Evolutionary conservation across 73 alveolate species (phyloP), one percentile per base, ranked within the genome.

Genomic region (Paramecium sonneborni): DNA sequence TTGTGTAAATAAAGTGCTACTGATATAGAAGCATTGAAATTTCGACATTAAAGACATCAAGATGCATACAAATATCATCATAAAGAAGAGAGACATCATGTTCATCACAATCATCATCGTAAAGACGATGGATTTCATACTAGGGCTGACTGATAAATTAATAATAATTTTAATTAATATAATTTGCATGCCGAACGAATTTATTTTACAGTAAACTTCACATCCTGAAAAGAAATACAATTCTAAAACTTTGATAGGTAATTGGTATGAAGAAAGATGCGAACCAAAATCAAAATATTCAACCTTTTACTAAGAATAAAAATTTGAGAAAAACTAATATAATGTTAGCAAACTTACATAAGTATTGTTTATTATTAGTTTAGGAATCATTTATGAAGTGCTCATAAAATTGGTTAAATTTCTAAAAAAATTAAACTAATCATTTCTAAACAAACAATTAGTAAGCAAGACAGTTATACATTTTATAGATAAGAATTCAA

Each of bases 231-330:
- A 86, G 76, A 86, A 86, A 58, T 86, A 32, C 32, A 86, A 30
- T 9, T 86, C 93, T 32, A 86, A 58, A 23, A 46, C 58, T 26
- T 34, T 86, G 11, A 37, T 86, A 6, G 93, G 93, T 7, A 86
- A 86, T 32, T 86, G 93, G 93, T 67, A 86, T 37, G 93, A 86
- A 86, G 93, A 86, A 37, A 86, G 87, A 86, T 67, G 93, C 37
- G 93, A 86, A 52, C 93, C 93, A 15, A 35, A 86, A 52, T 37
- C 88, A 86, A 76, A 67, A 58, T 76, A 86, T 15, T 62, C 76
- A 21, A 86, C 35, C 14, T 86, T 86, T 58, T 86, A 86, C 41
- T 62, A 62, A 24, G 93, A 86, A 37, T 76, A 76, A 15, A 86
- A 86, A 67, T 62, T 58, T 38, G 93, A 72, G 30, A 43, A 86